Percentiles rank a stretch among this genome's conserved stretches.
Conservation (phyloP, 2,329 filamentous ascomycete species). For the Exophiala viscosa region DNA sequence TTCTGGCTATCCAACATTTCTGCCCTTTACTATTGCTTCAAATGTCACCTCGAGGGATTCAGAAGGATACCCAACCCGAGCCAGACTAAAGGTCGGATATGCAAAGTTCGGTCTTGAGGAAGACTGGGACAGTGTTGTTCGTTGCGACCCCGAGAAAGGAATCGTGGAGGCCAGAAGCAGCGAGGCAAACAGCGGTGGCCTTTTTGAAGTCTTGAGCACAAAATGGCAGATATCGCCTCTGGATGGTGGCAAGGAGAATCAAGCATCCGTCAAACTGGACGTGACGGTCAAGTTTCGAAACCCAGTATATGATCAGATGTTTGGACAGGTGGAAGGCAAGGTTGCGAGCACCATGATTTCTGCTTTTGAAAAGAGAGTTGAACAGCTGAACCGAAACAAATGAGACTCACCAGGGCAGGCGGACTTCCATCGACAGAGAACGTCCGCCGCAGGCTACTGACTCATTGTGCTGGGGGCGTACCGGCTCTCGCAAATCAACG, state of each 20-base stretch:
- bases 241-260: constrained; percentile 35
- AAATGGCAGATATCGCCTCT: constrained; percentile 42
- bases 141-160: constrained; percentile 64
- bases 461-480: no score
- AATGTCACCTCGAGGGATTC: constrained; percentile 71
- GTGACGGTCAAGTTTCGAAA: constrained; percentile 84
- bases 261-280: constrained; percentile 70
- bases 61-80: constrained; percentile 61
- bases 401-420: not conserved
- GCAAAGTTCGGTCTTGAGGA: constrained; percentile 67
- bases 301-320: constrained; percentile 80
- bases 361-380: constrained; percentile 82
- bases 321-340: constrained; percentile 75
- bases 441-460: no score
- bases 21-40: constrained; percentile 83
- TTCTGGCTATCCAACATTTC: constrained; percentile 75
- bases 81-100: constrained; percentile 80
- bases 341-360: constrained; percentile 85
- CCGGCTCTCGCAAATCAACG: no score
- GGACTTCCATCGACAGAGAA: not conserved
- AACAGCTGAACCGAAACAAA: constrained; percentile 42
- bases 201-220: constrained; percentile 45
- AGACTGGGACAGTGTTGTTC: constrained; percentile 73
- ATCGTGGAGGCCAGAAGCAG: constrained; percentile 68
- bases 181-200: constrained; percentile 53